Base-by-base conservation (phyloP, 2,329 filamentous ascomycete genomes). In the Dactylonectria macrodidyma region DNA sequence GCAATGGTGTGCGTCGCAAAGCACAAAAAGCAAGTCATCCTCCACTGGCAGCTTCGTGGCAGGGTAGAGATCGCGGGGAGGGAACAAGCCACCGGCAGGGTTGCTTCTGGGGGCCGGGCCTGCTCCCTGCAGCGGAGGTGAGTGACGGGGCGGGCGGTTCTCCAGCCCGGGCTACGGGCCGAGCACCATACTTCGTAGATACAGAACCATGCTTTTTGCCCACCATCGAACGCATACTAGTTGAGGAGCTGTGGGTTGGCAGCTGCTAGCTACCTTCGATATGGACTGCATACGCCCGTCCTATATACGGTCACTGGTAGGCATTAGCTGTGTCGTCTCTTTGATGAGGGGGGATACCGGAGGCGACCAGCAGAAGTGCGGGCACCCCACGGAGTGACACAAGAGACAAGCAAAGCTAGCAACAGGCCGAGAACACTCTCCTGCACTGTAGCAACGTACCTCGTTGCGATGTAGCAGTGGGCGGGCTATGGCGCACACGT, bases 31-130 rank as follows among this genome's bases (percentile, higher is more conserved):
- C 62, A 73, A 74, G 57, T 58, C 52, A 62, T 66, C 59, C 41
- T 64, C 69, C 62, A 59, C 57, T 64, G 60, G 62, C 60, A 67
- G 63, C 60, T 62, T 47, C 47, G n/a, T 50, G 51, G 52, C 65
- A 71, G 67, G 69, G 55, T 54, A 34, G 63, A 59, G 52, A 71
- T 75, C 73, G 72, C 63, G 73, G 72, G 67, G 73, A 69, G 71
- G 65, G 64, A 73, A 73, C 69, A 73, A 73, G 70, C 58, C 66
- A 66, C 50, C n/a, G 50, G 54, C 63, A 57, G 48, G 66, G 61
- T 48, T 64, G 19, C 9, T 65, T 62, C 55, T 63, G 46, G 54
- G 51, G 58, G 56, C 47, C 46, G 46, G 60, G 47, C 24, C 47
- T 34, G 46, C 70, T 70, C 73, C 73, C 57, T 74, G 73, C 68